Percentiles rank a stretch among this genome's conserved stretches.
Conservation (phyloP, 495 filamentous ascomycete genomes). For the Podospora didyma region DNA sequence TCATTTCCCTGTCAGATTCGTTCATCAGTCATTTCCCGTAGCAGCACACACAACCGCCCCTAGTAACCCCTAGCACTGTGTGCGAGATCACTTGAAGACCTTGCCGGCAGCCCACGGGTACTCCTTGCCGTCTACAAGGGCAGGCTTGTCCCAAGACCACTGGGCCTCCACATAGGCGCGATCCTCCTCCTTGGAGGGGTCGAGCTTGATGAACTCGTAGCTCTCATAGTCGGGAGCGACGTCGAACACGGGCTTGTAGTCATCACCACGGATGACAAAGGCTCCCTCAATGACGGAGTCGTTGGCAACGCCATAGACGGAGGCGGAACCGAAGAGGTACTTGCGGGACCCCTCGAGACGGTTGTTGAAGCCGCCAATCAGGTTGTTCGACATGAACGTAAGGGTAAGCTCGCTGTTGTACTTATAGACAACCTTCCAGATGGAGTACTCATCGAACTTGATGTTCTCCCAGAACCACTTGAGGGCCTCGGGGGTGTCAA, state of each 20-base stretch:
- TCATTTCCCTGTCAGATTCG: slow-evolving; percentile 20
- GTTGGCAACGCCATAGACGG: slow-evolving; percentile 83
- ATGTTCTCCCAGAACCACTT: slow-evolving; percentile 98
- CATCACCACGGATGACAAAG: slow-evolving; percentile 90
- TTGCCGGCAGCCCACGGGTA: slow-evolving; percentile 72
- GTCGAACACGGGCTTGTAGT: slow-evolving; percentile 81
- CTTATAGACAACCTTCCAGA: slow-evolving; percentile 92
- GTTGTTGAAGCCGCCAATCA: slow-evolving; percentile 95
- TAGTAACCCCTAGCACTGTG: background rate
- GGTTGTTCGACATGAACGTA: slow-evolving; percentile 97
- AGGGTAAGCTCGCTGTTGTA: slow-evolving; percentile 97
- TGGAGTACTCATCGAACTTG: slow-evolving; percentile 88
- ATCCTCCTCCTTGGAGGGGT: slow-evolving; percentile 77
- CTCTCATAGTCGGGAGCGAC: slow-evolving; percentile 97
- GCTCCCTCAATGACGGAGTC: slow-evolving; percentile 86
- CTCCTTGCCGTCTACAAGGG: slow-evolving; percentile 74
- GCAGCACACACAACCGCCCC: slow-evolving; percentile 20
- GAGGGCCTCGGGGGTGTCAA: slow-evolving; percentile 79
- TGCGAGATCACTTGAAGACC: slow-evolving; percentile 86
- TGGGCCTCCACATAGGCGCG: slow-evolving; percentile 77
- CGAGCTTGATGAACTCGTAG: slow-evolving; percentile 94
- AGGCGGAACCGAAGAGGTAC: slow-evolving; percentile 91
- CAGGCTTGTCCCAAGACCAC: slow-evolving; percentile 83
- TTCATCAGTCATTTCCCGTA: slow-evolving; percentile 36
- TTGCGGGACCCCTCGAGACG: slow-evolving; percentile 98